Conservation (phyloP, 2,329 filamentous ascomycete genomes). For the Trichothecium roseum region DNA sequence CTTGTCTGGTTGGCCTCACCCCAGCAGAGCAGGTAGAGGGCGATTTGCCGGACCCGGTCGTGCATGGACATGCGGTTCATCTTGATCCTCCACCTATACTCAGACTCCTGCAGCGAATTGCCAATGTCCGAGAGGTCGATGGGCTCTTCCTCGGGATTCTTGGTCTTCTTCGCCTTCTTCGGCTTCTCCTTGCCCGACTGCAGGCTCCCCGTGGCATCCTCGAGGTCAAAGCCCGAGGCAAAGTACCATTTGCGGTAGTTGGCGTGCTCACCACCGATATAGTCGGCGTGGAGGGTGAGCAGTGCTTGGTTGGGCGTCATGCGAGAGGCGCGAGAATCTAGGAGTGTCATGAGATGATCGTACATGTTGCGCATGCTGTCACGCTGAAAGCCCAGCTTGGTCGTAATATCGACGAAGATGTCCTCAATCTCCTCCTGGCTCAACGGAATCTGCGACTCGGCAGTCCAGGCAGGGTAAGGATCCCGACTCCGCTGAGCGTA, state of each 20-base stretch:
- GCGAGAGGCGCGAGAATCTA: conserved; percentile 91
- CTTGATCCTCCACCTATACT: conserved; percentile 96
- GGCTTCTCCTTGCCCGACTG: conserved; percentile 58
- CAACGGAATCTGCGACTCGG: conserved; percentile 90
- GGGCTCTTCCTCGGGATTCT: conserved; percentile 55
- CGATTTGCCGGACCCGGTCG: conserved; percentile 84
- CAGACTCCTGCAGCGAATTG: conserved; percentile 90
- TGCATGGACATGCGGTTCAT: conserved; percentile 99
- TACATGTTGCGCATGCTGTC: conserved; percentile 99
- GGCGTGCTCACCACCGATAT: conserved; percentile 96
- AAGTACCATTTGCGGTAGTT: conserved; percentile 99
- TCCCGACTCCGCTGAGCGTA: conserved; percentile 87
- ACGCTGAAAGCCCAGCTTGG: conserved; percentile 96
- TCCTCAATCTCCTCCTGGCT: conserved; percentile 99
- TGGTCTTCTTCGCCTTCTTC: conserved; percentile 78
- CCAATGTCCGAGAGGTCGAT: conserved; percentile 62
- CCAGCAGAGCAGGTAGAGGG: conserved; percentile 90
- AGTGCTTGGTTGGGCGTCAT: conserved; percentile 98
- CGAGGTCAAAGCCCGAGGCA: conserved; percentile 88
- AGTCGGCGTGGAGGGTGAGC: conserved; percentile 90
- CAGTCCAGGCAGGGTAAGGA: conserved; percentile 95
- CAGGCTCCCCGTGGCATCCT: conserved; percentile 66
- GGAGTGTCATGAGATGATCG: conserved; percentile 91
- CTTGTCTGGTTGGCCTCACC: conserved; percentile 97
- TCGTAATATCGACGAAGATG: conserved; percentile 88